Base-by-base conservation (phyloP, 805 yeast species). In the Candida glaebosa region DNA sequence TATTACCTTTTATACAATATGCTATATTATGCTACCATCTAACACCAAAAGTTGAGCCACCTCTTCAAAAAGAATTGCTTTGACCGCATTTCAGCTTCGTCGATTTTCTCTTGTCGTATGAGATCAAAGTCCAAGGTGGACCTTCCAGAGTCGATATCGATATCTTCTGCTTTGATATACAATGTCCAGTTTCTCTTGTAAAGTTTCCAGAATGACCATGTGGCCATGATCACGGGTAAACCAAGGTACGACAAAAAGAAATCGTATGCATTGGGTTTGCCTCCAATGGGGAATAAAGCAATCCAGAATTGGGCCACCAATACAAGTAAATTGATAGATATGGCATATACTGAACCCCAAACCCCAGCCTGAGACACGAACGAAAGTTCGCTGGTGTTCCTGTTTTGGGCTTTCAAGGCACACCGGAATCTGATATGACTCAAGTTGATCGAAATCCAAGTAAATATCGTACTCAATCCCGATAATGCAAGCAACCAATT, bases 121-220 rank as follows among this genome's bases (percentile, higher is more conserved):
- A 67, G 54, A 20, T 81, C 84, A 46, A 73, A 49, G 56, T 81
- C 84, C 22, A 71, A 55, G 33, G 75, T 77, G 51, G 81, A 75
- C 65, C 83, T 71, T 40, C 87, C 87, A 19, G 80, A 69, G 48
- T 78, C 82, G 31, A 82, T 69, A 52, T 82, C 87, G 55, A 81
- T 69, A 34, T 78, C 80, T 18, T 57, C 53, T 20, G 75, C 71
- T 17, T 59, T 65, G 44, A 78, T 62, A 53, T 61, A 60, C 5
- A 60, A 63, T 19, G 72, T 51, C 12, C 42, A 60, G 38, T 65
- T 61, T 24, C 38, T 35, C 26, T 61, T 60, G 57, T 67, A 76
- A 18, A 76, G 25, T 66, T 79, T 81, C 61, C 76, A 81, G 16
- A 66, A 71, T 24, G 77, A 15, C 58, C 76, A 81, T 54, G 69